Evolutionary conservation across 768 basidiomycete species (phyloP), one percentile per base, ranked within the genome.

Genomic region (Suillus americanus): DNA sequence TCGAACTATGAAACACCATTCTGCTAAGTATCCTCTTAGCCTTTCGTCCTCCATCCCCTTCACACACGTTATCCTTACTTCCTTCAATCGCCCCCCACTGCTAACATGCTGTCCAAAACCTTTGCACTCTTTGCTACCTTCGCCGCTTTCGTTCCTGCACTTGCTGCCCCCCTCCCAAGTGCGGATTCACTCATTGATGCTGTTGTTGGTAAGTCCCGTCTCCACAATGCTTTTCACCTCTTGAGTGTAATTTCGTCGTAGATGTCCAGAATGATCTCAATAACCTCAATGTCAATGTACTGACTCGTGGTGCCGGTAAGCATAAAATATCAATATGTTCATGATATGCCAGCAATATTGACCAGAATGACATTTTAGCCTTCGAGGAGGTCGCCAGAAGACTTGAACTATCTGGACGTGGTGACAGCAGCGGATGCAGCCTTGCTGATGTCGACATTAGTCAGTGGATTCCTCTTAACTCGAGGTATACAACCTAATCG

Each of bases 211-310:
- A 33, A 33, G 53, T 56, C 4, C 2, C 7, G 0, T 56, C 54
- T 3, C 2, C 1, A 6, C 7, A 5, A 14, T 23, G 3, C 1
- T 1, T 8, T 16, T 6, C 1, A 2, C 4, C 1, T 37, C 13
- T 16, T 56, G 0, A 56, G 16, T 56, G 1, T 16, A 14, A 4
- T 37, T 12, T n/a, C 3, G 1, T 41, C 18, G 3, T 3, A 59
- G 57, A 0, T 41, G 56, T 59, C 4, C 0, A 9, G 0, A 20
- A 59, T 2, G 4, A 12, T 10, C 9, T 1, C 4, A 40, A 57
- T 8, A 0, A 53, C 30, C 25, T 8, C 8, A 10, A 5, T 0
- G 50, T 5, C 50, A 10, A 30, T 18, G 51, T 18, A 18, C 1
- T 30, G 9, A 30, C 51, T 1, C 50, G 51, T 2, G 28, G 12